Conservation (phyloP, 495 filamentous ascomycete species). For the Pseudoneurospora amorphoporcata region DNA sequence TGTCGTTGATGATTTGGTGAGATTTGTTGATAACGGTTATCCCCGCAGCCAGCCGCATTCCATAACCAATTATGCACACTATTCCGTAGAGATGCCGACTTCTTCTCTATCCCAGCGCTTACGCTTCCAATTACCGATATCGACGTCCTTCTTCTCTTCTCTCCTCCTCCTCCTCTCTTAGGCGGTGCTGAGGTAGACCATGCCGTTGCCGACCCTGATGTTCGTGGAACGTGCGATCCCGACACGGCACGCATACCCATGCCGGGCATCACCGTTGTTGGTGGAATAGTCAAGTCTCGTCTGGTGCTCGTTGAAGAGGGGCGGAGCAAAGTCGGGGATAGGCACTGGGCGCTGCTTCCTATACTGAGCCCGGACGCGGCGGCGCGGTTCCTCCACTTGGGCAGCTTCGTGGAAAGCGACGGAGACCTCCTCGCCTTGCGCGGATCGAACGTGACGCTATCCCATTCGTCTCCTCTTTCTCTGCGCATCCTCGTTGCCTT, state of each 20-base stretch:
- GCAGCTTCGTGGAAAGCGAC: neutral
- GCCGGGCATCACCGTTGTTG: neutral
- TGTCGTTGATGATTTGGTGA: neutral
- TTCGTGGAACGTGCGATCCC: neutral
- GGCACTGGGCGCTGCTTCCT: neutral
- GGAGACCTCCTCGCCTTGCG: neutral
- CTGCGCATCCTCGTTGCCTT: neutral
- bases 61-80: neutral
- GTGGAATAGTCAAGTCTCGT: neutral
- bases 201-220: neutral
- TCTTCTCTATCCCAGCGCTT: neutral
- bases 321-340: neutral
- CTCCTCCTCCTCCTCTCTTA: neutral
- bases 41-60: neutral
- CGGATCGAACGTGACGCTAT: neutral
- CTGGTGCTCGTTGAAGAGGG: neutral
- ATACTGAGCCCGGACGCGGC: neutral
- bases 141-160: neutral
- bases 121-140: neutral
- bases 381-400: neutral
- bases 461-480: neutral
- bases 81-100: neutral
- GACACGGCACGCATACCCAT: neutral
- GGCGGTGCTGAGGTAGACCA: neutral
- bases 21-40: neutral